Evolutionary conservation across 1,139 yeast genomes (phyloP).

Genomic region (Yamadazyma trypodendri): DNA sequence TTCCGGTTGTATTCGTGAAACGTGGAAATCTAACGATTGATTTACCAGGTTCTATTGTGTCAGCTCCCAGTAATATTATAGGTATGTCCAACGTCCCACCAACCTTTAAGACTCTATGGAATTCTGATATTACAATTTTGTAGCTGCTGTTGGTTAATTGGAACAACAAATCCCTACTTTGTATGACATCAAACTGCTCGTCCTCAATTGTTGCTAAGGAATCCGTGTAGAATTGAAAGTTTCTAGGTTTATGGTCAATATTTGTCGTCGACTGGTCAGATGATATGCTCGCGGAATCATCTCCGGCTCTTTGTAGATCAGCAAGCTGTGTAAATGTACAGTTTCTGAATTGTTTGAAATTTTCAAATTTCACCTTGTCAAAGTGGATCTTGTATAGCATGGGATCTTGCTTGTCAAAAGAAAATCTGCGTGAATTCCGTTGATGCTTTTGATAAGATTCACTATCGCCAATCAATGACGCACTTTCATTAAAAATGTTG

Average conservation of each 20-base stretch:
- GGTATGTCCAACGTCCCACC: constrained; percentile 41
- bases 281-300: constrained; percentile 18
- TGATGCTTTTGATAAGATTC: constrained; percentile 17
- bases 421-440: constrained; percentile 14
- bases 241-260: constrained; percentile 31
- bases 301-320: constrained; percentile 24
- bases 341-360: constrained; percentile 24
- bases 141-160: constrained; percentile 31
- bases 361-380: constrained; percentile 26
- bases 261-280: constrained; percentile 19
- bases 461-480: constrained; percentile 17
- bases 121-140: constrained; percentile 29
- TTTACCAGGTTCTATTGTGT: constrained; percentile 13
- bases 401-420: constrained; percentile 27
- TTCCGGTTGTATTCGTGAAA: constrained; percentile 13
- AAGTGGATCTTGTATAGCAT: constrained; percentile 25
- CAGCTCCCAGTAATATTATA: constrained; percentile 24
- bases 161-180: constrained; percentile 34
- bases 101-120: constrained; percentile 33
- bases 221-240: constrained; percentile 34
- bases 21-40: constrained; percentile 20
- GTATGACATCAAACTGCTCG: constrained; percentile 36
- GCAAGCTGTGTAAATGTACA: constrained; percentile 30
- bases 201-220: constrained; percentile 29
- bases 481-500: constrained; percentile 30